These are phyloP conservation scores for Theobroma cacao DNA, from an alignment of 345 rosid genomes.

Conservation along the genomic window DNA sequence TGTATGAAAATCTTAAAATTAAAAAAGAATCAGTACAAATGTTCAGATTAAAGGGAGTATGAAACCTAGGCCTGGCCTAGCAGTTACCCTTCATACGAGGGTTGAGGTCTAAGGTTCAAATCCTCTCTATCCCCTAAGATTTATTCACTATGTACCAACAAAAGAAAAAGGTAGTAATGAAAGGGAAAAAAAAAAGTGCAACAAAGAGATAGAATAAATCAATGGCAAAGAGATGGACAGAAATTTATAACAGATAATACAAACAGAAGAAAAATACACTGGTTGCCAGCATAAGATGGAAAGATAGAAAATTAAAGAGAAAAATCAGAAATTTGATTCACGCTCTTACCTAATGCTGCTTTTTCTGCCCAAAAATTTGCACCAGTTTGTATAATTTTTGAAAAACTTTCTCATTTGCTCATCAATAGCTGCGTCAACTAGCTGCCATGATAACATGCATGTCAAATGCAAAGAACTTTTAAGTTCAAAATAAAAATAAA, in stretches of 20 bases:
- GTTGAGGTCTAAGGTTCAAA: neutral
- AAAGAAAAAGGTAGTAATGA: neutral
- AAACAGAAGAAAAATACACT: neutral
- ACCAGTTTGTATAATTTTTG: conserved; percentile 88
- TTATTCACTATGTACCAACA: neutral
- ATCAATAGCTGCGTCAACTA: conserved; percentile 70
- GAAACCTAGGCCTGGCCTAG: neutral
- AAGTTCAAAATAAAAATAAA: neutral
- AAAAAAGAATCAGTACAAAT: neutral
- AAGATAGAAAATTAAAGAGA: neutral
- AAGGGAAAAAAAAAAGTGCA: neutral
- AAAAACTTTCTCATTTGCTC: conserved; percentile 81
- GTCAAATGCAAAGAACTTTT: conserved; percentile 14
- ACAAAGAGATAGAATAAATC: neutral
- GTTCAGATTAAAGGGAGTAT: neutral
- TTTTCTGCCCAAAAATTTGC: conserved; percentile 78
- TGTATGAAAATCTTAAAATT: conserved; percentile 15
- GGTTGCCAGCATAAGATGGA: neutral
- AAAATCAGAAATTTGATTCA: neutral
- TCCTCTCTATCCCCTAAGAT: neutral
- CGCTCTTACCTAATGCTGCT: conserved; percentile 65
- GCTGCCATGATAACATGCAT: conserved; percentile 40
- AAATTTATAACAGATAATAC: neutral
- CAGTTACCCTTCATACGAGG: neutral
- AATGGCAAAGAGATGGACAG: neutral